Evolutionary conservation across 2,329 filamentous ascomycete genomes (phyloP).

Genomic region (Fragosphaeria purpurea): DNA sequence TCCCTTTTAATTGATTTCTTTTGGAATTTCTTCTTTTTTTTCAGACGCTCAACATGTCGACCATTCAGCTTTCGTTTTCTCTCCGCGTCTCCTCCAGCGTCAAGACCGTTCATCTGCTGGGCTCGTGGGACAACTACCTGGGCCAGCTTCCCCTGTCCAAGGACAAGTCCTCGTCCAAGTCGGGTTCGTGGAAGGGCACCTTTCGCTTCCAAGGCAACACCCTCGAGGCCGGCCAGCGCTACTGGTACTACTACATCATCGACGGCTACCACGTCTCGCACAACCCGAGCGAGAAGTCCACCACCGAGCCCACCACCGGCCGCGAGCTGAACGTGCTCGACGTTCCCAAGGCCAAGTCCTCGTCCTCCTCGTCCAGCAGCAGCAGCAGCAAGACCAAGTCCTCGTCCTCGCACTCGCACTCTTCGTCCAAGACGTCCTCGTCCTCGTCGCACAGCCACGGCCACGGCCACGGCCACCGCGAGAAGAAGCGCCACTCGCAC

Average conservation of each 20-base stretch:
- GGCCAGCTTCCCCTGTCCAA: slow-evolving; percentile 91
- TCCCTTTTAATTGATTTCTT: slow-evolving; percentile 14
- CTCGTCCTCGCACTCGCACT: slow-evolving; percentile 6
- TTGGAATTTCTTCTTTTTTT: background rate
- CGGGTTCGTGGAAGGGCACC: slow-evolving; percentile 87
- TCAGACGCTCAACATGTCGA: slow-evolving; percentile 57
- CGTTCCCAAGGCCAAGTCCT: slow-evolving; percentile 54
- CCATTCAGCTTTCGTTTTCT: slow-evolving; percentile 89
- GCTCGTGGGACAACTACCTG: slow-evolving; percentile 96
- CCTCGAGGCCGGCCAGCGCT: slow-evolving; percentile 79
- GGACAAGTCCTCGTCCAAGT: slow-evolving; percentile 72
- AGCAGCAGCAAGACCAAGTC: background rate
- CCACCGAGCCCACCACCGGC: slow-evolving; percentile 90
- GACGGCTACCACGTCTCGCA: slow-evolving; percentile 97
- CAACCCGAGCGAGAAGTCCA: slow-evolving; percentile 82
- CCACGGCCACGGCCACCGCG: slow-evolving; percentile 14
- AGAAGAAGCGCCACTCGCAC: slow-evolving; percentile 36
- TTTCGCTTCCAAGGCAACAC: slow-evolving; percentile 89
- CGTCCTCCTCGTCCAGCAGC: slow-evolving; percentile 24
- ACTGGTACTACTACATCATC: slow-evolving; percentile 99
- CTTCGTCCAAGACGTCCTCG: slow-evolving; percentile 25
- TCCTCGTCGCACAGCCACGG: slow-evolving; percentile 21
- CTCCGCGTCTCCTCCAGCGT: slow-evolving; percentile 92
- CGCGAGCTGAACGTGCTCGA: slow-evolving; percentile 97
- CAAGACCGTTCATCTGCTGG: slow-evolving; percentile 95